Evolutionary conservation across 352 stramenopile genomes (phyloP).

Genomic region (Phytophthora pisi): DNA sequence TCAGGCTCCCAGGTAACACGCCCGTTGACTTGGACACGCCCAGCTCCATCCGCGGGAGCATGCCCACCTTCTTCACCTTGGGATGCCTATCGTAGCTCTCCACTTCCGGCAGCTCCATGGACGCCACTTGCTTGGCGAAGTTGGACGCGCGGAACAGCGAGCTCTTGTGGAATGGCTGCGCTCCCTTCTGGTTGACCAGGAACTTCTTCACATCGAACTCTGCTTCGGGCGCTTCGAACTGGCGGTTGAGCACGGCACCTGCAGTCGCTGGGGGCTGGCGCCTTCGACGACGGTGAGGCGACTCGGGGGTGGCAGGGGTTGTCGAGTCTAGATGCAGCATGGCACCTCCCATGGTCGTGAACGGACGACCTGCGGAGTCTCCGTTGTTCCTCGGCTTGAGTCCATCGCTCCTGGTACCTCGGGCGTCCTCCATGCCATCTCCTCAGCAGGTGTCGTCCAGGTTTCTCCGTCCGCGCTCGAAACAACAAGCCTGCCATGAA

Average conservation of each 20-base stretch:
- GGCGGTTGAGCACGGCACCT: neutral
- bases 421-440: conserved; percentile 19
- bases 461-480: neutral
- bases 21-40: conserved; percentile 27
- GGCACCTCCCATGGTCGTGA: conserved; percentile 43
- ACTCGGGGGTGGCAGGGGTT: conserved; percentile 1
- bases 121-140: conserved; percentile 32
- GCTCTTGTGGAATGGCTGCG: conserved; percentile 59
- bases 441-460: neutral
- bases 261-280: conserved; percentile 12
- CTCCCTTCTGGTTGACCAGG: conserved; percentile 62
- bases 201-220: conserved; percentile 76
- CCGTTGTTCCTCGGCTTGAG: neutral
- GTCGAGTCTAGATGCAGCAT: conserved; percentile 31
- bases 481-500: conserved; percentile 10
- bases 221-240: conserved; percentile 2
- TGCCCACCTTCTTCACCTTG: conserved; percentile 35
- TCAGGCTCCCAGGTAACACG: conserved; percentile 7
- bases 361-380: conserved; percentile 29
- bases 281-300: conserved; percentile 10
- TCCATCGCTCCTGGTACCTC: conserved; percentile 3
- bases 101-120: conserved; percentile 17
- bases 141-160: conserved; percentile 57
- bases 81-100: neutral
- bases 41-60: conserved; percentile 49